Base-by-base conservation (phyloP, 208 protist genomes). In the Lotmaria passim region DNA sequence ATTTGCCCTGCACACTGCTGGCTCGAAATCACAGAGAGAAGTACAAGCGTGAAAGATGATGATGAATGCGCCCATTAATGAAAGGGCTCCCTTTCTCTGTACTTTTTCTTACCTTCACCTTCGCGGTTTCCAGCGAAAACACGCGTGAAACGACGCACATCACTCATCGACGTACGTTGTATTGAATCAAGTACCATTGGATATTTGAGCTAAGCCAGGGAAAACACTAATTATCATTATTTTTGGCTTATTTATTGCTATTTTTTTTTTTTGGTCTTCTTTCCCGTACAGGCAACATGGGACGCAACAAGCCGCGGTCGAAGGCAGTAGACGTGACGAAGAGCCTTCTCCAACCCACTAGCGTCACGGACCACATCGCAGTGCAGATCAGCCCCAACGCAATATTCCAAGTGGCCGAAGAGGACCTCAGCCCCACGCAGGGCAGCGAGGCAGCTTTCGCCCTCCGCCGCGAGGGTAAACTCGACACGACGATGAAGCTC, bases 291-390 rank as follows among this genome's bases (percentile, higher is more conserved):
- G 31, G 33, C n/a, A 59, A 11, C 21, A 83, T 82, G 71, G 74
- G 61, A 8, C 56, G 73, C 10, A 75, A 75, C 12, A 77, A 77
- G n/a, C 73, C 61, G 17, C 73, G 90, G 8, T 68, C 78, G 5
- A 87, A 87, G 57, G 83, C 76, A n/a, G 82, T 95, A 36, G 86
- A 95, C 70, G 83, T 95, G 8, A 95, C 90, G 11, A 93, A 90
- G 68, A 68, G 75, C 24, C 75, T 92, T 3, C 85, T 95, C 26
- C 83, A 87, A 39, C 65, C 77, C 1, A 76, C 77, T 6, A 86
- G 85, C 26, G 66, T 85, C 34, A 73, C 81, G 11, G 79, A 86
- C 62, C 82, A 79, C 56, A 87, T 95, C 30, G 64, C 78, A 0
- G 90, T 93, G n/a, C 85, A 86, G 64, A 52, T 92, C 11, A 50